Evolutionary conservation across 768 basidiomycete species (phyloP).

Genomic region (Peribolospora kevripleyi): DNA sequence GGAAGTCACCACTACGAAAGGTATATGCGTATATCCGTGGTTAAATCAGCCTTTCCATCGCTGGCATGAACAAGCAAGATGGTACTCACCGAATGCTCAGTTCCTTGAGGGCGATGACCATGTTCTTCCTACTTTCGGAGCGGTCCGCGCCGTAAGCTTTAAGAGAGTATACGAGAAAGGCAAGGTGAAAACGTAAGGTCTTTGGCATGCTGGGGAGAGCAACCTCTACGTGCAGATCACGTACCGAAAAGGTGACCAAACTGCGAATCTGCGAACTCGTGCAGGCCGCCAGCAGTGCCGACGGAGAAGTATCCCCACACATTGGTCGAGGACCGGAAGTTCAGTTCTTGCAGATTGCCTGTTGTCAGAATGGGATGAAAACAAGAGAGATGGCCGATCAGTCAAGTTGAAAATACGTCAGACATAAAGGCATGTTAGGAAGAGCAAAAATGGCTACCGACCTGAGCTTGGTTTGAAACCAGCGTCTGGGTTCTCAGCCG

Average conservation of each 20-base stretch:
- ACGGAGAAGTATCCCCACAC: constrained; percentile 99
- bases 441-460: too few species aligned
- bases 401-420: too few species aligned
- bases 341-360: constrained; percentile 88
- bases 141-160: constrained; percentile 59
- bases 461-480: constrained; percentile 79
- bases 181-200: too few species aligned
- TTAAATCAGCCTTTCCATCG: too few species aligned
- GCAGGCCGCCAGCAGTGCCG: constrained; percentile 75
- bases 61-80: too few species aligned
- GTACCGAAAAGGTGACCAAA: constrained; percentile 86
- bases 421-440: too few species aligned
- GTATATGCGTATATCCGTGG: too few species aligned
- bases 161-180: too few species aligned
- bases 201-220: too few species aligned
- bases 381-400: too few species aligned
- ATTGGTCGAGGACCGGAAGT: constrained; percentile 96
- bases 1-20: constrained; percentile 54
- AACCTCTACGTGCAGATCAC: too few species aligned
- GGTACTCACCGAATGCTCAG: constrained; percentile 42
- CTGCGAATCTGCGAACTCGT: constrained; percentile 97
- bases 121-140: constrained; percentile 84
- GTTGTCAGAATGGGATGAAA: constrained; percentile 20
- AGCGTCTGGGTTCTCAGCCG: constrained; percentile 96
- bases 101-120: constrained; percentile 97